These are phyloP conservation scores for Alternaria metachromatica DNA, from an alignment of 2,329 filamentous ascomycete species.

Conservation along the genomic window DNA sequence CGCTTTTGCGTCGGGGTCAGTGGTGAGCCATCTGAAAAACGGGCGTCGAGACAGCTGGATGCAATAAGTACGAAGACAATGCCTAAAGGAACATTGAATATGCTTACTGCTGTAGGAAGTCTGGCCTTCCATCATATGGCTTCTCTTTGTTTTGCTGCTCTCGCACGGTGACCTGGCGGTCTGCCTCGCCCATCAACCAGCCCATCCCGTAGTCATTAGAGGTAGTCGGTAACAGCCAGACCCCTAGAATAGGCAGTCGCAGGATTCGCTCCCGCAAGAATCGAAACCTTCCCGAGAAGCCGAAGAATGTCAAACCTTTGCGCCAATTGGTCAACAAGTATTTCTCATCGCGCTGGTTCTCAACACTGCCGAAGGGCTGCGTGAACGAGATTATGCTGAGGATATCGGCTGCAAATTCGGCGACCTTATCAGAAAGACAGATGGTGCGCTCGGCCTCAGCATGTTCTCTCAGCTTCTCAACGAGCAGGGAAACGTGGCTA, in stretches of 20 bases:
- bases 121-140: constrained; percentile 28
- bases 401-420: constrained; percentile 52
- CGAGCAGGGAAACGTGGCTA: constrained; percentile 43
- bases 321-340: constrained; percentile 48
- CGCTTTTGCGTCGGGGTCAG: constrained; percentile 42
- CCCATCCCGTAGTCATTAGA: constrained; percentile 45
- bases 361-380: constrained; percentile 49
- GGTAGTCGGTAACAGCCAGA: constrained; percentile 40
- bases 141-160: constrained; percentile 34
- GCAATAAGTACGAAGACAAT: not conserved
- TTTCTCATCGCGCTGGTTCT: constrained; percentile 50
- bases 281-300: constrained; percentile 44
- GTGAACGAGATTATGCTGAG: constrained; percentile 52
- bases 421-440: constrained; percentile 48
- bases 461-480: constrained; percentile 41
- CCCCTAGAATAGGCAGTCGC: constrained; percentile 28
- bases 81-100: no score
- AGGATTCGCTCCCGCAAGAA: constrained; percentile 46
- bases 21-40: constrained; percentile 35
- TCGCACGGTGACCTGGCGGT: constrained; percentile 39
- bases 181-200: constrained; percentile 49
- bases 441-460: constrained; percentile 29
- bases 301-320: constrained; percentile 48
- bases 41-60: constrained; percentile 43
- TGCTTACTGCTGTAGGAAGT: constrained; percentile 46